Base-by-base conservation (phyloP, 129 eudicot species). In the Cynara cardunculus region DNA sequence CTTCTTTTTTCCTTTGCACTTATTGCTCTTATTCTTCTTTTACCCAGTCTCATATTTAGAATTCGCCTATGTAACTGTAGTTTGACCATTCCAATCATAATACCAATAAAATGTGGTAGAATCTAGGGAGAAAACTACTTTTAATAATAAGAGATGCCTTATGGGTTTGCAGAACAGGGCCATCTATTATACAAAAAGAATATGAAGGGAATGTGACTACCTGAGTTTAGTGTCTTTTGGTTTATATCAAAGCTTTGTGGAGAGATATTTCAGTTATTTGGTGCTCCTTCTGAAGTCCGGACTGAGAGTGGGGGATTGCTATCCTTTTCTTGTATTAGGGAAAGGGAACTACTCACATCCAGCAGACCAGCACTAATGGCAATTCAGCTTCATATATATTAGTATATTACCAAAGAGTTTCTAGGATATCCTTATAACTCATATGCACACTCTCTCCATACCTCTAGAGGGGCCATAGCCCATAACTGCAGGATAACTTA, bases 1-100 rank as follows among this genome's bases (percentile, higher is more conserved):
- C 26, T 59, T 31, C 25, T 21, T 71, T 46, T 56, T n/a, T 14
- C 19, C 1, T 56, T 53, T 59, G 25, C 77, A 21, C 19, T 79
- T 59, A 19, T 70, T 30, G 71, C 25, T 71, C 35, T 70, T 79
- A 2, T 19, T 27, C 76, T 71, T 71, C 71, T 34, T 71, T 78
- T 46, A 46, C n/a, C 30, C 80, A 21, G 44, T 53, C 19, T 49
- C 69, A 28, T 6, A 25, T 14, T 65, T 24, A 1, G 18, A 0
- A 25, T 37, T 22, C 5, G 34, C 10, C 53, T 75, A 59, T 61
- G 32, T 66, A 37, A 9, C 67, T 13, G 21, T 13, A 19, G 7
- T 41, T 69, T 78, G 31, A 49, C 75, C 28, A 44, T 12, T 41
- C 68, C n/a, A 39, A 10, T 39, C 69, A 69, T 66, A 67, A 78